phyloP scores from a whole-genome alignment of 73 alveolate genomes.

The Urostyla sp. region DNA sequence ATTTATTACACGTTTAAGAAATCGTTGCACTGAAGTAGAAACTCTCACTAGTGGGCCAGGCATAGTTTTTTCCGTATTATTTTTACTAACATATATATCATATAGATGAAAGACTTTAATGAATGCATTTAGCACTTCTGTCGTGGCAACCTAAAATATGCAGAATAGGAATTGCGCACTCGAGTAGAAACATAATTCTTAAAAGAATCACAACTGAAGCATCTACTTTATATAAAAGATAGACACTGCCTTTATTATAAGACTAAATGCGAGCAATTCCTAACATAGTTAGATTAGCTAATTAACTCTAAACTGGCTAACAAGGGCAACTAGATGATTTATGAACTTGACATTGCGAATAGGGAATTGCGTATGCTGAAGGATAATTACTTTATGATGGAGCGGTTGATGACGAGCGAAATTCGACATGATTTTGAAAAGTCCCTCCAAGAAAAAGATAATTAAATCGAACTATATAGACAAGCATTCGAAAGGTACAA shows the following conservation, averaged over 20 bases:
- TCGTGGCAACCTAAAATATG: constrained; percentile 64
- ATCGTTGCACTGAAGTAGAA: constrained; percentile 77
- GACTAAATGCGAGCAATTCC: constrained; percentile 42
- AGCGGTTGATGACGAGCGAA: constrained; percentile 65
- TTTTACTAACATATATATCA: neutral
- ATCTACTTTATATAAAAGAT: constrained; percentile 61
- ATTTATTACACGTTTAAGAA: constrained; percentile 62
- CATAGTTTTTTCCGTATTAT: constrained; percentile 56
- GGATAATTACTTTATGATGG: constrained; percentile 71
- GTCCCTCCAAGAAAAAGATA: constrained; percentile 36
- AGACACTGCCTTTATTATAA: constrained; percentile 48
- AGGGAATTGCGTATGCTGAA: constrained; percentile 75
- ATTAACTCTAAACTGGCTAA: constrained; percentile 66
- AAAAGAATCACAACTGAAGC: constrained; percentile 55
- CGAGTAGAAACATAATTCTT: constrained; percentile 58
- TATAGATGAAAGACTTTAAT: constrained; percentile 72
- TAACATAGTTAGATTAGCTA: constrained; percentile 36
- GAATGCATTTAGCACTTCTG: constrained; percentile 69
- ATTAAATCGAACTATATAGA: constrained; percentile 8
- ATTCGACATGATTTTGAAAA: constrained; percentile 54
- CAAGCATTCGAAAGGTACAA: constrained; percentile 45
- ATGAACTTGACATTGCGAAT: constrained; percentile 69
- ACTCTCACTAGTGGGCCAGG: constrained; percentile 78
- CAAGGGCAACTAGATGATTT: constrained; percentile 61
- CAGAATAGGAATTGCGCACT: constrained; percentile 54